Conservation (phyloP, 2,329 filamentous ascomycete genomes). For the Diplodia intermedia region DNA sequence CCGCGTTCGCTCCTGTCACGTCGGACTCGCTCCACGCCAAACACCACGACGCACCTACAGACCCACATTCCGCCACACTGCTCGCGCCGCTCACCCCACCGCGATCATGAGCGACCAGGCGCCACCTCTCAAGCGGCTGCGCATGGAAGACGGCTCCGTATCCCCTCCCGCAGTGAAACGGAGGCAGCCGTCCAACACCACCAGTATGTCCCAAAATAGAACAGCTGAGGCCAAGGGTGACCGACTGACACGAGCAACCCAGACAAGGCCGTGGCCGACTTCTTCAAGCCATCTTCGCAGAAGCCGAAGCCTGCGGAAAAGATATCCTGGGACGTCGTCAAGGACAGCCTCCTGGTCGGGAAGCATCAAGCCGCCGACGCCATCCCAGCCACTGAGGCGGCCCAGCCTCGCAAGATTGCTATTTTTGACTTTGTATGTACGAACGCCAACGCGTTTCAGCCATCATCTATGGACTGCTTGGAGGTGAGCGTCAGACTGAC, state of each 20-base stretch:
- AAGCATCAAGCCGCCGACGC: conserved; percentile 62
- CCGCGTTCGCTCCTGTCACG: conserved; percentile 36
- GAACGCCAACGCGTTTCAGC: conserved; percentile 26
- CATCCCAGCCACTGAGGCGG: conserved; percentile 33
- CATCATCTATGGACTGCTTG: conserved; percentile 16
- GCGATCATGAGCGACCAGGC: conserved; percentile 26
- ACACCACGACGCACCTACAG: not conserved
- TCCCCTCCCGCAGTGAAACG: conserved; percentile 66
- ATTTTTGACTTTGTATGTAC: conserved; percentile 50
- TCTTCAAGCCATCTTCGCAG: conserved; percentile 87
- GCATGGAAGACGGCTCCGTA: conserved; percentile 53
- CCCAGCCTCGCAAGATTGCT: conserved; percentile 42
- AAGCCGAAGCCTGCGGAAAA: conserved; percentile 85
- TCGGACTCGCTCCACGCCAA: conserved; percentile 4
- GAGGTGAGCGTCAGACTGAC: conserved; percentile 16
- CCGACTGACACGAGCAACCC: conserved; percentile 27
- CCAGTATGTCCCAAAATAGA: conserved; percentile 50
- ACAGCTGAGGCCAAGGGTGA: conserved; percentile 1
- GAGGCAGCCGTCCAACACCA: conserved; percentile 61
- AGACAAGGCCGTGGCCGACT: conserved; percentile 77
- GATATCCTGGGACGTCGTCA: conserved; percentile 71
- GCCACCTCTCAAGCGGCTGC: conserved; percentile 45
- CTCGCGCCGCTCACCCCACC: not conserved
- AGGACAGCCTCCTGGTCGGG: conserved; percentile 77
- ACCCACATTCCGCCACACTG: not conserved